Conservation (phyloP, 2,329 filamentous ascomycete genomes). For the Hypoxylon sp. region DNA sequence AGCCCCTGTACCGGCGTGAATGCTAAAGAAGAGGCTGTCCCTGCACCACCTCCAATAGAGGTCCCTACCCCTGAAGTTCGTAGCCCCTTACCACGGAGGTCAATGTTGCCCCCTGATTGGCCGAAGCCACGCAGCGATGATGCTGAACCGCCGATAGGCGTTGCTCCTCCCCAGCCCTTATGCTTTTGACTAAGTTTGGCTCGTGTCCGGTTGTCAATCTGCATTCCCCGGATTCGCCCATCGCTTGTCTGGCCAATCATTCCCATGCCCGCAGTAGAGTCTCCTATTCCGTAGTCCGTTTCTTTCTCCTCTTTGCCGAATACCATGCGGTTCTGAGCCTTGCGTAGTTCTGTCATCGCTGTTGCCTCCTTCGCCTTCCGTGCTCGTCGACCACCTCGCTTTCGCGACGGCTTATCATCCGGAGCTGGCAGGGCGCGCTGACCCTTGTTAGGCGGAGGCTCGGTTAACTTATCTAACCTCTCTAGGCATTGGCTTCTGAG, state of each 20-base stretch:
- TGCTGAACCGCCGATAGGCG: slow-evolving; percentile 74
- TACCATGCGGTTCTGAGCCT: slow-evolving; percentile 94
- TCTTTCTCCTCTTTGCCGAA: slow-evolving; percentile 97
- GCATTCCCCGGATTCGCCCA: slow-evolving; percentile 86
- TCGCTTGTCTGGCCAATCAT: slow-evolving; percentile 94
- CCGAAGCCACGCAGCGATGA: slow-evolving; percentile 86
- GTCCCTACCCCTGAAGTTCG: slow-evolving; percentile 85
- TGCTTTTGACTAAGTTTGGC: slow-evolving; percentile 96
- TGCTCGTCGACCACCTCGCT: slow-evolving; percentile 89
- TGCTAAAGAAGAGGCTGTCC: slow-evolving; percentile 87
- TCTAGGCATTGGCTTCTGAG: slow-evolving; percentile 86
- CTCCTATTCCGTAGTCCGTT: slow-evolving; percentile 88
- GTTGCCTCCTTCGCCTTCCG: slow-evolving; percentile 96
- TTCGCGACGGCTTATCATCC: slow-evolving; percentile 93
- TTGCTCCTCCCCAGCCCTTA: slow-evolving; percentile 89
- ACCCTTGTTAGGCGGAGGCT: slow-evolving; percentile 90
- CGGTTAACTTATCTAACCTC: slow-evolving; percentile 90
- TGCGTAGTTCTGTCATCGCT: slow-evolving; percentile 95
- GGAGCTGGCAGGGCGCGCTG: slow-evolving; percentile 88
- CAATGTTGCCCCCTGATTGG: slow-evolving; percentile 72
- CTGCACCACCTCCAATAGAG: slow-evolving; percentile 72
- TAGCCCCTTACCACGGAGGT: slow-evolving; percentile 81
- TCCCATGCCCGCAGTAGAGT: slow-evolving; percentile 87
- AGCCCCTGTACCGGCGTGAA: slow-evolving; percentile 96
- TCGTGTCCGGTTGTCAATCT: slow-evolving; percentile 92